Evolutionary conservation across 2,329 filamentous ascomycete genomes (phyloP), one percentile per base, ranked within the genome.

Genomic region (Leptographium radiaticola): DNA sequence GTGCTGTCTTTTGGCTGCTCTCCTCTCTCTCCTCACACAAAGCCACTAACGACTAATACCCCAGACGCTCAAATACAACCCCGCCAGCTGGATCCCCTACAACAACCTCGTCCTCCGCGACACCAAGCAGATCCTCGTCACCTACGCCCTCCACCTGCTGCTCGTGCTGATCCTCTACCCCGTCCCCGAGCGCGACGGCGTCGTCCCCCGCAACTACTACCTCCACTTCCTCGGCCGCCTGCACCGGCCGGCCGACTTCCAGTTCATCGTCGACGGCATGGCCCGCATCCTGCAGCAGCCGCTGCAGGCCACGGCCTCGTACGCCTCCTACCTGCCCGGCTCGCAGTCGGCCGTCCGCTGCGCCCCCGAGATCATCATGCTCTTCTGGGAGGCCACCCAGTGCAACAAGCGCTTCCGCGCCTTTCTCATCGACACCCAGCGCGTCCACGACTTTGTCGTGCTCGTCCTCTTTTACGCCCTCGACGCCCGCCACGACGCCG

Each of bases 391-490:
- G 71, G 82, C 89, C 40, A 81, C 93, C 6, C 93, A 98, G 68
- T 96, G 91, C 76, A 98, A 98, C 70, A 97, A 95, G 70, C 80
- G 91, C 56, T 98, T 98, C 70, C 80, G 93, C 36, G 89, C 89
- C 1, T 98, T 96, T 68, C 93, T 98, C 63, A 91, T 97, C 58
- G 93, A 98, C 62, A 97, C 93, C 0, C 89, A 93, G 64, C 78
- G 91, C 53, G 88, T 87, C 0, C 88, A 96, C 63, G 93, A 98
- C 66, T 96, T 97, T 68, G 77, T 96, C 51, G 81, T 97, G 13
- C 74, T 97, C 20, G 83, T 94, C 43, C 72, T 97, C 4, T 98
- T 94, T 70, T 96, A 97, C 66, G 89, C 90, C 6, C 81, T 95
- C 48, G 89, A 95, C 65, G 86, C 93, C 67, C 89, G 89, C 64